Conservation (phyloP, 768 basidiomycete species). For the Lactarius evosmus region DNA sequence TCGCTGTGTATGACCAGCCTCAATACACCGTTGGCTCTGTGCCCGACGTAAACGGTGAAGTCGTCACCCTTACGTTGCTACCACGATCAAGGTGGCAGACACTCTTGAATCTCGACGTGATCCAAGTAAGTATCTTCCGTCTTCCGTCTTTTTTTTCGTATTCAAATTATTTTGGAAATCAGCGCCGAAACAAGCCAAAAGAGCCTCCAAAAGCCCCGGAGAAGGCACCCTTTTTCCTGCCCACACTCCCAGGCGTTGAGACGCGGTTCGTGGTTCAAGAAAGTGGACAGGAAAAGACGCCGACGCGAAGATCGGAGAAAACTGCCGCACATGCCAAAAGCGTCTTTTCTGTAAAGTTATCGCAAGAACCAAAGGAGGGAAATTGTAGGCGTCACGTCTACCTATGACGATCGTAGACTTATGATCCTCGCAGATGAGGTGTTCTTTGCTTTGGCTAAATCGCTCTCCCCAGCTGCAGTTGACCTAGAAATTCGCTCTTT, state of each 20-base stretch:
- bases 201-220: constrained; percentile 94
- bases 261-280: constrained; percentile 67
- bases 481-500: constrained; percentile 89
- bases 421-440: constrained; percentile 54
- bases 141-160: not conserved
- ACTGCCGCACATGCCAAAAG: constrained; percentile 53
- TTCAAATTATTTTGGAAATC: constrained; percentile 1
- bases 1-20: constrained; percentile 58
- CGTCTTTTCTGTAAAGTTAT: constrained; percentile 66
- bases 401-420: constrained; percentile 14
- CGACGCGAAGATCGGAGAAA: constrained; percentile 53
- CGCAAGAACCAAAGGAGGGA: constrained; percentile 50
- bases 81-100: constrained; percentile 96
- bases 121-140: constrained; percentile 54
- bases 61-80: constrained; percentile 90
- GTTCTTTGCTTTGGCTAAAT: constrained; percentile 83
- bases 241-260: constrained; percentile 85
- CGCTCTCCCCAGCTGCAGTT: constrained; percentile 83
- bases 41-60: constrained; percentile 82
- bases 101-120: constrained; percentile 91
- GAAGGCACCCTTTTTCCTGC: constrained; percentile 95
- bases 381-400: constrained; percentile 56
- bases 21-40: constrained; percentile 77
- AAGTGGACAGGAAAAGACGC: constrained; percentile 39
- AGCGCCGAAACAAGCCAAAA: constrained; percentile 96